A percentile compares a stretch with the other conserved stretches of the same genome.
phyloP scores from a whole-genome alignment of 2,329 filamentous ascomycete genomes.

The Westerdykella aurantiaca region DNA sequence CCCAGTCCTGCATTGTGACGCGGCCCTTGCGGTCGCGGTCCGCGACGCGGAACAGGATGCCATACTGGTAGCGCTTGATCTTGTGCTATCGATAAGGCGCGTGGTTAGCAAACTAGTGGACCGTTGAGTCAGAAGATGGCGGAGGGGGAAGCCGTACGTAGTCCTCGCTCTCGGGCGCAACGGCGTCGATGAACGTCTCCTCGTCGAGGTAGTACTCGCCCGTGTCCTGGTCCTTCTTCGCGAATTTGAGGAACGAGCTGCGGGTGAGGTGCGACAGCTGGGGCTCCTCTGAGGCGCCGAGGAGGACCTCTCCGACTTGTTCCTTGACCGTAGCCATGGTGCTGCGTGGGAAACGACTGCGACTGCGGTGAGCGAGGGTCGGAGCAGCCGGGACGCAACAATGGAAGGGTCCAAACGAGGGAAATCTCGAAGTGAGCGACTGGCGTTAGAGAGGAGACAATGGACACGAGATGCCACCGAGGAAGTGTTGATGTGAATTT shows the following conservation, averaged over 20 bases:
- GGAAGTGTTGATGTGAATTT: background rate
- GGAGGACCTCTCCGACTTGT: constrained; percentile 54
- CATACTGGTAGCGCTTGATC: constrained; percentile 93
- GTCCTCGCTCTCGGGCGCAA: constrained; percentile 81
- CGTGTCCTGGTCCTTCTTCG: constrained; percentile 65
- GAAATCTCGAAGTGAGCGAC: too few relatives aligned
- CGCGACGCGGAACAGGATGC: constrained; percentile 85
- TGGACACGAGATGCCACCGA: too few relatives aligned
- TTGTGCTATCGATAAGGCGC: constrained; percentile 64
- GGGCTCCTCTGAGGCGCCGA: constrained; percentile 55
- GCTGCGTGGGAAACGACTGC: background rate
- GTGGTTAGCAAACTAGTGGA: constrained; percentile 21
- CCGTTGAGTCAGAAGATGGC: background rate
- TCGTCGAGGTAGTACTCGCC: constrained; percentile 76
- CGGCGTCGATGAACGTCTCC: constrained; percentile 83
- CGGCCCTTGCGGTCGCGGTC: constrained; percentile 70
- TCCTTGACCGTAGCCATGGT: constrained; percentile 61
- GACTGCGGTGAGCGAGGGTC: too few relatives aligned
- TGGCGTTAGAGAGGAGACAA: too few relatives aligned
- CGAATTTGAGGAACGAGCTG: constrained; percentile 69
- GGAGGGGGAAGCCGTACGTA: constrained; percentile 60
- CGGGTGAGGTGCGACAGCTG: constrained; percentile 70
- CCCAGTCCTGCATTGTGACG: constrained; percentile 80
- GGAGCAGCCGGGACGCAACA: too few relatives aligned
- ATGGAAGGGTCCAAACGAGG: too few relatives aligned